Conservation (phyloP, 306 rosid species). For the Carpinus viminea region DNA sequence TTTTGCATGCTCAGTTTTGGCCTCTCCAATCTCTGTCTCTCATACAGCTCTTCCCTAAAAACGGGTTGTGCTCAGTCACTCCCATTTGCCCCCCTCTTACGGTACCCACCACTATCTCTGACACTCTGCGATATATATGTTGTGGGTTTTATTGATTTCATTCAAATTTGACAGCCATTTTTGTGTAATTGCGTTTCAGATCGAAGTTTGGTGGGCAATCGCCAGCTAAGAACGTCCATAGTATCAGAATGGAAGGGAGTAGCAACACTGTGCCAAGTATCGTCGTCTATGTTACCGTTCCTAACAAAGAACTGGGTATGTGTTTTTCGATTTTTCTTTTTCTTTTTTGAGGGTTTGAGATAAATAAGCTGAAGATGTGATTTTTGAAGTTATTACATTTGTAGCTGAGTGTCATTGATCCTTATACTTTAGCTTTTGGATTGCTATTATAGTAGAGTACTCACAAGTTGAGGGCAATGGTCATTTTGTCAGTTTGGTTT, state of each 20-base stretch:
- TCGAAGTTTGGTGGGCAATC: slow-evolving; percentile 51
- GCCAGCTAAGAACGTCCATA: slow-evolving; percentile 28
- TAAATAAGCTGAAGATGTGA: not conserved
- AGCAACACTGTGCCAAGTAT: slow-evolving; percentile 74
- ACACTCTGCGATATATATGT: not conserved
- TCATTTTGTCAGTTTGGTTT: not conserved
- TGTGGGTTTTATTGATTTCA: not conserved
- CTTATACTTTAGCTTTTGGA: not conserved
- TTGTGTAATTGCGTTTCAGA: slow-evolving; percentile 33
- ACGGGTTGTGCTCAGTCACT: slow-evolving; percentile 60
- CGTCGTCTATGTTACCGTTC: slow-evolving; percentile 94
- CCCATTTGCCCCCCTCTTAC: slow-evolving; percentile 39
- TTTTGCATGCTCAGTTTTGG: slow-evolving; percentile 73
- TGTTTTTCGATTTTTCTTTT: not conserved
- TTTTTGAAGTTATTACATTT: not conserved
- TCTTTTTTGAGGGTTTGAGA: not conserved
- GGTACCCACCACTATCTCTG: slow-evolving; percentile 25
- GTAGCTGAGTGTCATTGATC: not conserved
- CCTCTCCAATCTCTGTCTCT: slow-evolving; percentile 53
- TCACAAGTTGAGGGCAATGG: not conserved
- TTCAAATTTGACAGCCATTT: not conserved
- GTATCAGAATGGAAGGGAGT: slow-evolving; percentile 61
- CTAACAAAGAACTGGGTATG: slow-evolving; percentile 84
- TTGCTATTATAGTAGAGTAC: not conserved
- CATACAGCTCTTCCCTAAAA: slow-evolving; percentile 45